Evolutionary conservation across 2,329 filamentous ascomycete genomes (phyloP), one percentile per base, ranked within the genome.

Genomic region (Penicillium sp.): DNA sequence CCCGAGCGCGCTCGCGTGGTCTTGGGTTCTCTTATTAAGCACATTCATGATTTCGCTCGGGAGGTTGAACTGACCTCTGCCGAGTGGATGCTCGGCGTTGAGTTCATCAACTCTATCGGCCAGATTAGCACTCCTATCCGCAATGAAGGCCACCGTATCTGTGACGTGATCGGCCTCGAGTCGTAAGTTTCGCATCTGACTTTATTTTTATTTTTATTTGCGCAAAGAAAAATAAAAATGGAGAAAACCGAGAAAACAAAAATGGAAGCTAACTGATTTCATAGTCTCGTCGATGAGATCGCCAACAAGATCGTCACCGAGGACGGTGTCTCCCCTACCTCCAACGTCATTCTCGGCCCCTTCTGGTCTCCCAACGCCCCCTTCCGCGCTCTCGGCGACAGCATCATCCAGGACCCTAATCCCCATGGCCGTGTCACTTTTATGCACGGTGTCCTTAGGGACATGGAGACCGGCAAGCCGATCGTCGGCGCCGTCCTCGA

Each of bases 321-420:
- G 55, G 80, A 81, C 54, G 71, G 70, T n/a, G 79, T 83, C 58
- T 78, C 81, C 57, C 86, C 87, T 45, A 90, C 88, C n/a, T 89
- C 86, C 3, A 88, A 86, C 58, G 82, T 87, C 56, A 91, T 91
- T 67, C 85, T 91, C 57, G 88, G 88, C 2, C 88, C 88, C 60
- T 90, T 91, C 80, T 91, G 87, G 87, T 87, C 84, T 12, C 87
- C 87, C 65, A 80, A 89, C 64, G 86, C 88, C 1, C 87, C 88
- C 32, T 89, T 89, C 82, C 84, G 87, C 44, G 79, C 85, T 37
- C 80, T 84, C 62, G 87, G 87, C 61, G 80, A 77, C 68, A 80
- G 76, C 71, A 87, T 90, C 71, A 86, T 90, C 66, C 84, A 86
- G 69, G 74, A 86, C 70, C 72, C 79, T 57, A 79, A 83, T 53